phyloP scores from a whole-genome alignment of 1,284 basidiomycete genomes.

The Xerocomus minutiporus region DNA sequence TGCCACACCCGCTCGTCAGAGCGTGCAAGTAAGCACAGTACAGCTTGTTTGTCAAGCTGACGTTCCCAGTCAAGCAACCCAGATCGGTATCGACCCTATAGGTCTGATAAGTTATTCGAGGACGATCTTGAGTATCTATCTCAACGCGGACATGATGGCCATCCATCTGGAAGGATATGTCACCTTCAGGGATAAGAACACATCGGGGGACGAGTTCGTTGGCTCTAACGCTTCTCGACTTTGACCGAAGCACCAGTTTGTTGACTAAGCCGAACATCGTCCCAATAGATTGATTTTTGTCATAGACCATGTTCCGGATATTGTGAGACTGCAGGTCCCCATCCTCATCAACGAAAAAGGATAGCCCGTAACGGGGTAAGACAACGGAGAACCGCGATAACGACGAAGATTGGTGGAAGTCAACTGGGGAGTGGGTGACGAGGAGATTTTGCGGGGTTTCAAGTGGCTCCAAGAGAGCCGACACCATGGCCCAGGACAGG shows the following conservation, averaged over 20 bases:
- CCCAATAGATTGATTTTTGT: constrained; percentile 25
- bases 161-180: constrained; percentile 20
- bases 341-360: constrained; percentile 31
- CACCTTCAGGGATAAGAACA: constrained; percentile 42
- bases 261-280: constrained; percentile 32
- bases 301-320: constrained; percentile 24
- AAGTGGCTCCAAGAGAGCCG: constrained; percentile 26
- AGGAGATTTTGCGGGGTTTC: constrained; percentile 33
- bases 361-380: constrained; percentile 41
- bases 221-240: not conserved
- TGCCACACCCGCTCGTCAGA: constrained; percentile 37
- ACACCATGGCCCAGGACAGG: constrained; percentile 32
- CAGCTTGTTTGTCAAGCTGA: constrained; percentile 35
- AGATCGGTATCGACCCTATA: constrained; percentile 41
- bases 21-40: constrained; percentile 45
- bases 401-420: constrained; percentile 7
- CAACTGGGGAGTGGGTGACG: constrained; percentile 10
- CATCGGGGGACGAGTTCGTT: constrained; percentile 18
- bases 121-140: constrained; percentile 17
- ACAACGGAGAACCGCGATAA: constrained; percentile 26
- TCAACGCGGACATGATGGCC: constrained; percentile 26
- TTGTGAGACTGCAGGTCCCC: constrained; percentile 29
- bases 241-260: constrained; percentile 38
- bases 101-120: constrained; percentile 29
- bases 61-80: constrained; percentile 36